phyloP scores from a whole-genome alignment of 2,329 filamentous ascomycete species.

The Myotisia sp. region DNA sequence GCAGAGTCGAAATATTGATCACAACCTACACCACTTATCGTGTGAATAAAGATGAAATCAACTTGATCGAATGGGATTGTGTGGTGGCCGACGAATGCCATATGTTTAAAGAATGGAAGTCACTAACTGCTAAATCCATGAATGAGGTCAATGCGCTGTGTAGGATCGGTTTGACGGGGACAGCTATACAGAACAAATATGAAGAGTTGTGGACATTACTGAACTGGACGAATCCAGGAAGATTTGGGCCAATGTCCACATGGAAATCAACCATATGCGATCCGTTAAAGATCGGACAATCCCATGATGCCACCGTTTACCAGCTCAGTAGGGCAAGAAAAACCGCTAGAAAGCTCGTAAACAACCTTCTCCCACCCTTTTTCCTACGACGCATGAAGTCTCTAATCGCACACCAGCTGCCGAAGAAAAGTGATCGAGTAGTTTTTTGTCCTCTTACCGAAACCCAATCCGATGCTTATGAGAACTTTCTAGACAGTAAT shows the following conservation, averaged over 20 bases:
- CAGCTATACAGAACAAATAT: slow-evolving; percentile 95
- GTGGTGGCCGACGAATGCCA: slow-evolving; percentile 93
- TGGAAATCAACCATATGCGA: slow-evolving; percentile 69
- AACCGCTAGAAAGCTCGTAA: slow-evolving; percentile 69
- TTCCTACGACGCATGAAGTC: slow-evolving; percentile 89
- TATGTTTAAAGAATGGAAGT: slow-evolving; percentile 62
- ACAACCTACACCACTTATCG: slow-evolving; percentile 86
- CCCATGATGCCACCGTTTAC: slow-evolving; percentile 72
- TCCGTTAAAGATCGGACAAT: slow-evolving; percentile 75
- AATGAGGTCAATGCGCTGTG: slow-evolving; percentile 82
- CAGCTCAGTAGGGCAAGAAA: slow-evolving; percentile 69
- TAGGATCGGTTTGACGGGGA: slow-evolving; percentile 83
- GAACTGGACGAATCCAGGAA: slow-evolving; percentile 88
- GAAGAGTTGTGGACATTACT: slow-evolving; percentile 92
- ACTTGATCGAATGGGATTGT: slow-evolving; percentile 81
- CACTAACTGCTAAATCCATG: slow-evolving; percentile 73
- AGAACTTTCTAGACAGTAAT: slow-evolving; percentile 61
- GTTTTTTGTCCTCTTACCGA: slow-evolving; percentile 88
- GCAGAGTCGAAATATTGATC: slow-evolving; percentile 76
- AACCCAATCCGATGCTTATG: slow-evolving; percentile 67
- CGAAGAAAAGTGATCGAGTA: slow-evolving; percentile 85
- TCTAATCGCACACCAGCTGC: slow-evolving; percentile 79
- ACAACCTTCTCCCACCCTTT: slow-evolving; percentile 76
- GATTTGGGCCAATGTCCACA: slow-evolving; percentile 49
- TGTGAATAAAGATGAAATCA: slow-evolving; percentile 61